phyloP scores from a whole-genome alignment of 257 asterid species.

The Datura wrightii region DNA sequence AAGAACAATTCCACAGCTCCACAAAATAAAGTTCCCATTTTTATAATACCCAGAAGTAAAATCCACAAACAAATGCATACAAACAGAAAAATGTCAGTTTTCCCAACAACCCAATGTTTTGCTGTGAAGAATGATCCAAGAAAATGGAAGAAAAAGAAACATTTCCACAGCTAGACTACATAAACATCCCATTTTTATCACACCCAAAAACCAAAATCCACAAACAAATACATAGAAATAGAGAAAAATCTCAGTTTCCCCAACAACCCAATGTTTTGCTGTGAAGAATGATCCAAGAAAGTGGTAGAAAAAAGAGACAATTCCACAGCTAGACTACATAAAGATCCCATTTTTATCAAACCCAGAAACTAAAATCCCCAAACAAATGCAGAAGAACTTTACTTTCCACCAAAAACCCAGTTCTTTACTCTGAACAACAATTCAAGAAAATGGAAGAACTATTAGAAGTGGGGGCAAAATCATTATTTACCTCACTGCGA shows the following conservation, averaged over 20 bases:
- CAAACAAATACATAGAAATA: not conserved
- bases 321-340: not conserved
- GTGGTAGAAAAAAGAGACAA: not conserved
- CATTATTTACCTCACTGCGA: conserved; percentile 65
- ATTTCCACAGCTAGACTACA: not conserved
- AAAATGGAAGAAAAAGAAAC: not conserved
- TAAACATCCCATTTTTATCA: not conserved
- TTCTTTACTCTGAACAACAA: not conserved
- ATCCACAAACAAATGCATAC: not conserved
- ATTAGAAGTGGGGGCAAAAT: not conserved
- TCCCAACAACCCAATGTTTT: not conserved
- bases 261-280: too few species aligned
- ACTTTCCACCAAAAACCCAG: not conserved
- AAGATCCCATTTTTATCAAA: not conserved
- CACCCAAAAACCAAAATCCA: not conserved
- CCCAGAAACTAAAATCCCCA: not conserved
- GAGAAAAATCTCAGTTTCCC: too few species aligned
- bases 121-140: not conserved
- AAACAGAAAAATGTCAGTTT: too few species aligned
- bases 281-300: not conserved
- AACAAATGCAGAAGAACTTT: not conserved
- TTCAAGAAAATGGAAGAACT: not conserved
- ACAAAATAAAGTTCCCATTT: not conserved
- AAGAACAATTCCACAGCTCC: not conserved
- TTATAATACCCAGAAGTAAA: not conserved